A percentile compares a stretch with the other conserved stretches of the same genome.
Evolutionary conservation across 371 early-diverging fungal genomes (phyloP).

Genomic region (Coemansia sp.): DNA sequence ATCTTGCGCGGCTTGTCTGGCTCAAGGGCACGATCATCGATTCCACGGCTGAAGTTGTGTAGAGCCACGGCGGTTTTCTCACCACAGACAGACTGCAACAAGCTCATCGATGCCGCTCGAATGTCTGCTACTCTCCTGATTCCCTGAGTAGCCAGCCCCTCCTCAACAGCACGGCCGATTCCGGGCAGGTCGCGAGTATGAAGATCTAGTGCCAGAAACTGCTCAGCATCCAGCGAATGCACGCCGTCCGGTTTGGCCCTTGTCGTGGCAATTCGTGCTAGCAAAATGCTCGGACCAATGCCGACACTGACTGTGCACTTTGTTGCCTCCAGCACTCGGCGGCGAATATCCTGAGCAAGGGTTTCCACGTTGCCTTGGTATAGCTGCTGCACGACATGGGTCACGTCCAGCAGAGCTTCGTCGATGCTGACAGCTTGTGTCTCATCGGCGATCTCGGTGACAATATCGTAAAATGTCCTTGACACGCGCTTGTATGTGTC

Average conservation of each 20-base stretch:
- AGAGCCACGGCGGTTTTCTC: conserved; percentile 68
- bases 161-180: conserved; percentile 54
- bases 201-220: conserved; percentile 14
- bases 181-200: conserved; percentile 53
- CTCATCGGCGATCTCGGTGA: conserved; percentile 65
- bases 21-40: conserved; percentile 68
- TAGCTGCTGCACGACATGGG: conserved; percentile 15
- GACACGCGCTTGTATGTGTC: conserved; percentile 72
- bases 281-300: conserved; percentile 68
- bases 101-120: conserved; percentile 36
- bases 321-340: conserved; percentile 57
- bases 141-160: conserved; percentile 52
- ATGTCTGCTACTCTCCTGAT: conserved; percentile 62
- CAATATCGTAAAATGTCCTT: conserved; percentile 66
- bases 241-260: conserved; percentile 82
- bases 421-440: conserved; percentile 81
- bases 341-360: conserved; percentile 59
- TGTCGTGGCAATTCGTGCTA: conserved; percentile 77
- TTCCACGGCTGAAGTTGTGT: conserved; percentile 67
- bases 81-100: conserved; percentile 67
- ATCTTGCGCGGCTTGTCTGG: conserved; percentile 67
- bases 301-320: conserved; percentile 75
- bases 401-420: conserved; percentile 76
- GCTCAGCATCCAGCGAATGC: conserved; percentile 49
- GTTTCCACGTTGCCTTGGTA: conserved; percentile 7